phyloP scores from a whole-genome alignment of 805 yeast species.

The Hanseniaspora meyeri region DNA sequence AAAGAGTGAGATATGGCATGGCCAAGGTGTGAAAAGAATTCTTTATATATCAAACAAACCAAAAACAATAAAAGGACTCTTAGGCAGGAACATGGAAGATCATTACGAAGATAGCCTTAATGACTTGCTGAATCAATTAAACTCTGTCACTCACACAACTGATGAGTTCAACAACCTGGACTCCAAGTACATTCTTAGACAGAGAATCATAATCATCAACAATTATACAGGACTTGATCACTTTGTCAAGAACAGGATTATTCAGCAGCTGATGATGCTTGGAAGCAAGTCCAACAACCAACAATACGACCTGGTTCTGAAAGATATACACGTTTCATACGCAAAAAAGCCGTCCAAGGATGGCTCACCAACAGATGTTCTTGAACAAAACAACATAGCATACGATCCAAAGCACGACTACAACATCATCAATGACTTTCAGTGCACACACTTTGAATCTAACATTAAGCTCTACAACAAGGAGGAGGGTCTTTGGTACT shows the following conservation, averaged over 20 bases:
- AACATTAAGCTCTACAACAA: background rate
- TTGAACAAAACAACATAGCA: background rate
- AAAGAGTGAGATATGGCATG: no score
- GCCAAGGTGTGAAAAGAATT: no score
- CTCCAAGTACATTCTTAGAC: background rate
- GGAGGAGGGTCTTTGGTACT: slow-evolving; percentile 1
- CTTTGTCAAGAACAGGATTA: background rate
- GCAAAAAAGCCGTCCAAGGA: background rate
- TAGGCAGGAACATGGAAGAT: background rate
- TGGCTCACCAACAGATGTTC: background rate
- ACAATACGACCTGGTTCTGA: background rate
- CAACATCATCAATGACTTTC: background rate
- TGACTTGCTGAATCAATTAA: background rate
- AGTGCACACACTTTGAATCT: background rate
- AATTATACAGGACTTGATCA: background rate
- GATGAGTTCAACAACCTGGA: background rate
- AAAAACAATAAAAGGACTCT: no score
- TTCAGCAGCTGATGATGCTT: slow-evolving; percentile 6
- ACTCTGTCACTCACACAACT: background rate
- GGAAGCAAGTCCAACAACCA: background rate
- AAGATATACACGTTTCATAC: background rate
- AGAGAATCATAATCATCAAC: background rate
- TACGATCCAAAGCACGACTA: background rate
- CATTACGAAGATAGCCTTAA: background rate
- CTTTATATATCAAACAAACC: no score